Evolutionary conservation across 208 protist species (phyloP), one percentile per base, ranked within the genome.

Genomic region (Porcisia hertigi): DNA sequence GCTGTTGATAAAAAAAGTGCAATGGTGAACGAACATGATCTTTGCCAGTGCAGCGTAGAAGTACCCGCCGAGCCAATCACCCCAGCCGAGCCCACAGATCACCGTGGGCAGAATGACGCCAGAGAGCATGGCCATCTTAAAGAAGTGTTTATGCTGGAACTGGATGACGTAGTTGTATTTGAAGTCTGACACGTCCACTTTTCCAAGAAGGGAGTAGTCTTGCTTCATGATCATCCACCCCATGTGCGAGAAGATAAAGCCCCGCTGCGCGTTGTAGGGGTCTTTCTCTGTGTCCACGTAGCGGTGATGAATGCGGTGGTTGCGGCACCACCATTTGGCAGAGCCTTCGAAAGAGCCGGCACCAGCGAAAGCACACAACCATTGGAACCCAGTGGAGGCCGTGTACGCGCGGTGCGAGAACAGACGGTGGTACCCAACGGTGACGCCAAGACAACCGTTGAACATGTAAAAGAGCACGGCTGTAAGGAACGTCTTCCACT

Each of bases 211-310:
- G 34, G 82, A 86, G 75, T 90, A 92, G 76, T 96, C 90, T 84
- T 97, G 94, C 88, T 98, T 97, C 82, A 97, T 93, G 62, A 97
- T 86, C 87, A 98, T 95, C 94, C 96, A 98, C 12, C 94, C 96
- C 71, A 97, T 87, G 86, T 98, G 96, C 58, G 91, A 93, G 69
- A 92, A 98, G 62, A 91, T 88, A 75, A 98, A 97, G 36, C 92
- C 91, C 62, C 93, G 88, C 63, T 86, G 93, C 25, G 94, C 92
- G 82, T 98, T 94, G 83, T 98, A 96, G 41, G 96, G 96, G 75
- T 98, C 96, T 77, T 89, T 91, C 36, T 96, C 92, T 0, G 94
- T 98, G 81, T 98, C 96, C 60, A 94, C 85, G 76, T 97, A 95
- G 75, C 87, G 86, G 83, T 98, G 96, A 83, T 98, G 96, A 69